phyloP scores from a whole-genome alignment of 2,329 filamentous ascomycete species.

The Chrysoporthe deuterocubensis region DNA sequence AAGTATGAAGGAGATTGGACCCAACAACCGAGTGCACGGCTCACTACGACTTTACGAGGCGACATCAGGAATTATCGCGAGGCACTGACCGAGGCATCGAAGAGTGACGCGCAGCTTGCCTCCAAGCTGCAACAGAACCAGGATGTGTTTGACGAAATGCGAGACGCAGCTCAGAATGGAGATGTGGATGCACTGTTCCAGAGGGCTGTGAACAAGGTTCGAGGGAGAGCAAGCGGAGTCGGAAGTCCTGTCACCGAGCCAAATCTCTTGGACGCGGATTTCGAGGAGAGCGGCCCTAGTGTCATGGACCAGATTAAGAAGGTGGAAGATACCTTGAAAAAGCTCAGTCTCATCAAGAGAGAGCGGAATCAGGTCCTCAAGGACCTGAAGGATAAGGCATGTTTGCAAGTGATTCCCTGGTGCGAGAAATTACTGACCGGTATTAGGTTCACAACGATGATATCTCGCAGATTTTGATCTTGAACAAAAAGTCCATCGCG shows the following conservation, averaged over 20 bases:
- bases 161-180: conserved; percentile 81
- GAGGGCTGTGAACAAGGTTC: conserved; percentile 78
- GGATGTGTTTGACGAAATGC: conserved; percentile 92
- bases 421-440: conserved; percentile 31
- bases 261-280: conserved; percentile 89
- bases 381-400: conserved; percentile 95
- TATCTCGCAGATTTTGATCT: conserved; percentile 93
- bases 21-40: conserved; percentile 88
- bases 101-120: conserved; percentile 83
- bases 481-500: conserved; percentile 96
- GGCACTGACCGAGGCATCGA: conserved; percentile 85
- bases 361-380: conserved; percentile 92
- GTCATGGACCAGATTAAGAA: conserved; percentile 87
- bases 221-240: conserved; percentile 64
- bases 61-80: conserved; percentile 89
- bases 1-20: conserved; percentile 98
- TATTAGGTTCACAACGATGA: conserved; percentile 88
- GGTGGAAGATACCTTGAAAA: conserved; percentile 90
- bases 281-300: conserved; percentile 77
- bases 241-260: conserved; percentile 64
- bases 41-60: conserved; percentile 84
- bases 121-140: conserved; percentile 85
- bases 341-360: conserved; percentile 87
- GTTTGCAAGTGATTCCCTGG: conserved; percentile 31
- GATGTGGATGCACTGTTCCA: conserved; percentile 91